These are phyloP conservation scores for Lagenaria siceraria DNA, from an alignment of 306 rosid species.

Conservation along the genomic window DNA sequence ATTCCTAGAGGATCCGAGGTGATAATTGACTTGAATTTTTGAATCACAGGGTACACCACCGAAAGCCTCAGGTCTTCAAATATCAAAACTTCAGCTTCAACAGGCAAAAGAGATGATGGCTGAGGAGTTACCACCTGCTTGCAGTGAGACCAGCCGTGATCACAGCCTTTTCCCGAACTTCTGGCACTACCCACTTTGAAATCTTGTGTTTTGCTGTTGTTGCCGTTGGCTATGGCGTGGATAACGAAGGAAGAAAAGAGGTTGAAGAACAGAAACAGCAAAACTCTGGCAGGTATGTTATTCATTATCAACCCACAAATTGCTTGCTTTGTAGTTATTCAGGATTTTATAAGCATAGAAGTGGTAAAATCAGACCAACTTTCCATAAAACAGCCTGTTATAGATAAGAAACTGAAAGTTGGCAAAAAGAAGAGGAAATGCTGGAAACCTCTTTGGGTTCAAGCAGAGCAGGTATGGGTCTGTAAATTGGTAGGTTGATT, in stretches of 20 bases:
- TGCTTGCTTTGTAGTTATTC: background rate
- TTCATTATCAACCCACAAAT: constrained; percentile 18
- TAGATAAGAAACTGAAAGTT: background rate
- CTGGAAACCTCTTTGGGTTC: background rate
- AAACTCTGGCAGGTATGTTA: constrained; percentile 4
- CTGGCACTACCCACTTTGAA: background rate
- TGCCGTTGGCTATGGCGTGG: constrained; percentile 12
- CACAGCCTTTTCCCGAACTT: constrained; percentile 18
- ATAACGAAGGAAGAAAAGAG: constrained; percentile 19
- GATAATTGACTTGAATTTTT: constrained; percentile 66
- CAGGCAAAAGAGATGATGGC: constrained; percentile 20
- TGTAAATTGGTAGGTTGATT: background rate
- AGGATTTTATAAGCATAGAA: background rate
- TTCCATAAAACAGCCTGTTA: background rate
- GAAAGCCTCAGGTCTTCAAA: constrained; percentile 62
- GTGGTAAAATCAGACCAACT: background rate
- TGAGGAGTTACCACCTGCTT: constrained; percentile 2
- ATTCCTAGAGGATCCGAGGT: constrained; percentile 58
- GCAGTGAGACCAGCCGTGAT: constrained; percentile 1
- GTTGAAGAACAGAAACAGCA: constrained; percentile 19
- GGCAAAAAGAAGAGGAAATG: background rate
- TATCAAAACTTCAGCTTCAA: constrained; percentile 13
- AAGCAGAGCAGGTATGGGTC: background rate
- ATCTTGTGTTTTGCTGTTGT: constrained; percentile 1
- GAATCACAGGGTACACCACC: constrained; percentile 55